Evolutionary conservation across 106 monocot genomes (phyloP), one percentile per base, ranked within the genome.

Genomic region (Acorus gramineus): DNA sequence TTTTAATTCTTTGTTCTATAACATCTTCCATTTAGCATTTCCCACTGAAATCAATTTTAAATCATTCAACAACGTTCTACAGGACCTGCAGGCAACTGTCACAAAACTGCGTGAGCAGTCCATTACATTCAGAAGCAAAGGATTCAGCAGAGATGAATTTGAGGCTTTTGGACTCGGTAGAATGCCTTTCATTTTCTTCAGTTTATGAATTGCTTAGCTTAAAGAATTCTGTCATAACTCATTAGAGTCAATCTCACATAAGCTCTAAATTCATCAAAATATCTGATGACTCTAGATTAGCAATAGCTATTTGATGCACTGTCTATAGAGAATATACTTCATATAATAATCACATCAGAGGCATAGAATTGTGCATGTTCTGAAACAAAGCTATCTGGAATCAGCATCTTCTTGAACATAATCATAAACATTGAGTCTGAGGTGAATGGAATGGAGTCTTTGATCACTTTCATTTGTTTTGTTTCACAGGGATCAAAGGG

Each of bases 131-230:
- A 60, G 44, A 66, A 62, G 45, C 13, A 11, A 44, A 46, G 57
- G 52, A 51, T 59, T 86, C 7, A 60, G 71, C 55, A 72, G 82
- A 63, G 78, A 73, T 56, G 79, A 73, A 58, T 62, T 73, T 50
- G 85, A 82, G 71, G 44, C 48, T 59, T 50, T 86, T 59, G 82
- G 57, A 5, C 46, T 82, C 5, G 85, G 85, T 86, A 70, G 47
- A 57, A 44, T 42, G 8, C 42, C 10, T 3, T 44, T 48, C 44
- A 50, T 14, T 53, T 4, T 11, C 11, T 5, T 66, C 43, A 4
- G 7, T 44, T 44, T 44, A 10, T 11, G 6, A 4, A 44, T 12
- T 56, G 0, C 4, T 56, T 56, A 9, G 13, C n/a, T 7, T n/a
- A 56, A n/a, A n/a, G 4, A 11, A 7, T 12, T 56, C 13, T 56